phyloP scores from a whole-genome alignment of 2,329 filamentous ascomycete genomes.

The Sordariomycetes sp. region DNA sequence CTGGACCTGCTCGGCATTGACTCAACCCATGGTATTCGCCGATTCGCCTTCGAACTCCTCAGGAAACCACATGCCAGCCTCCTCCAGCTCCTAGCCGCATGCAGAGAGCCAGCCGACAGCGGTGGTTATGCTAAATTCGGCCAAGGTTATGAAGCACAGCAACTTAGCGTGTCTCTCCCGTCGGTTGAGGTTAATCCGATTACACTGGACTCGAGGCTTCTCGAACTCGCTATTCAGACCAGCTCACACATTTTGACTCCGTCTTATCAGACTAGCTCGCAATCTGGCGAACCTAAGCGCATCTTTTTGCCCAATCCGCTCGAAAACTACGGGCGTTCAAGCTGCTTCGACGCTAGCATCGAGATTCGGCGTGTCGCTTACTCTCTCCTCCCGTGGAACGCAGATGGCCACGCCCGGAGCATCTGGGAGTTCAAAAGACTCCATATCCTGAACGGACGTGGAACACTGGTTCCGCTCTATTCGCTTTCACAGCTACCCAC shows the following conservation, averaged over 20 bases:
- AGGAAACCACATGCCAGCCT: constrained; percentile 6
- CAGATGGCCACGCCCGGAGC: constrained; percentile 7
- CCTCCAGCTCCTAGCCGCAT: background rate
- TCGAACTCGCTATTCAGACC: constrained; percentile 16
- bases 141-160: background rate
- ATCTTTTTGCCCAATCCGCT: constrained; percentile 55
- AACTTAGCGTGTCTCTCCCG: background rate
- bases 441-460: background rate
- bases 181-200: background rate
- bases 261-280: background rate
- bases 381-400: constrained; percentile 23
- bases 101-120: background rate
- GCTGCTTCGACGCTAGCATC: constrained; percentile 41
- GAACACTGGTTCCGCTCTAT: background rate
- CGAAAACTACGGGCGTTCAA: constrained; percentile 39
- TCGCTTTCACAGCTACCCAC: constrained; percentile 4
- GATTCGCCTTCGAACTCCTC: constrained; percentile 21
- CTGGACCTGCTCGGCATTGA: constrained; percentile 22
- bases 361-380: constrained; percentile 39
- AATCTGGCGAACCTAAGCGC: constrained; percentile 8
- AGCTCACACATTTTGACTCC: background rate
- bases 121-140: background rate
- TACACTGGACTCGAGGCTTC: constrained; percentile 13
- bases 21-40: constrained; percentile 2
- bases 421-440: constrained; percentile 24